These are phyloP conservation scores for Penicillium sp. DNA, from an alignment of 2,329 filamentous ascomycete species.

Conservation along the genomic window DNA sequence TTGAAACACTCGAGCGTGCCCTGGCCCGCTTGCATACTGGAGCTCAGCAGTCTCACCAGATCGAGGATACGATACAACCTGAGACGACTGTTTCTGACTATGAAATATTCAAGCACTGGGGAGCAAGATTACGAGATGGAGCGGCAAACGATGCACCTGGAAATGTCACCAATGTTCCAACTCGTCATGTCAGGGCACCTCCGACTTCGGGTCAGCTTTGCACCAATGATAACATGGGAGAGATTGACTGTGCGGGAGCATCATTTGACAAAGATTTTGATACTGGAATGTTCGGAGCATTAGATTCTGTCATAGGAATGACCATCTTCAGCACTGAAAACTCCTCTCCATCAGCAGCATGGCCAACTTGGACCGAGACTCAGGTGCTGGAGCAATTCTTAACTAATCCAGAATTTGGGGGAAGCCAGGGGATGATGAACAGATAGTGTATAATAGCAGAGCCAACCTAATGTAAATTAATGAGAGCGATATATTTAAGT, in stretches of 20 bases:
- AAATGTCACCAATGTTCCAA: neutral
- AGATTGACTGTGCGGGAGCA: neutral
- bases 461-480: neutral
- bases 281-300: conserved; percentile 4
- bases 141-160: neutral
- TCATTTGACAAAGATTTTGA: neutral
- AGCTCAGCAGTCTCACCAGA: neutral
- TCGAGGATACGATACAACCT: neutral
- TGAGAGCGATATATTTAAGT: neutral
- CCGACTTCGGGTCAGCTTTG: neutral
- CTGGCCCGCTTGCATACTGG: conserved; percentile 17
- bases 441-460: neutral
- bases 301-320: conserved; percentile 14
- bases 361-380: conserved; percentile 21
- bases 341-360: conserved; percentile 10
- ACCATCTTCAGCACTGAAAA: conserved; percentile 16
- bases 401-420: conserved; percentile 3
- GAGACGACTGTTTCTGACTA: conserved; percentile 9
- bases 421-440: neutral
- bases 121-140: conserved; percentile 7
- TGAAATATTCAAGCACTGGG: conserved; percentile 23
- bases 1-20: conserved; percentile 32
- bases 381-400: conserved; percentile 25
- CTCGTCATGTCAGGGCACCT: neutral
- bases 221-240: neutral